Conservation (phyloP, 140 eudicot genomes). For the Anethum foeniculum region DNA sequence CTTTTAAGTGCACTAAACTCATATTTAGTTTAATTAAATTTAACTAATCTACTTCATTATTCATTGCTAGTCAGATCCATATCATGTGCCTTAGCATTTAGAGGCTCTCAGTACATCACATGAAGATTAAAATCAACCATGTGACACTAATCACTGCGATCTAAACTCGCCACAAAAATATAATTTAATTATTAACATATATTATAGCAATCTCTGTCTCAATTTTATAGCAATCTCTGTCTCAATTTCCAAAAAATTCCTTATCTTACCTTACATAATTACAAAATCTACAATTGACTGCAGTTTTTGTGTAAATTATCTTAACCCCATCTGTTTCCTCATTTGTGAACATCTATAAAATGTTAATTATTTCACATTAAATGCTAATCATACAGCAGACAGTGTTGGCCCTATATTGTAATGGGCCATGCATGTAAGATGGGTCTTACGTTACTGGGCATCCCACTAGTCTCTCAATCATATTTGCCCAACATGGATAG, state of each 20-base stretch:
- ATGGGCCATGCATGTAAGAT: slow-evolving; percentile 6
- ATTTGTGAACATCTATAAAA: not conserved
- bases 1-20: too few species aligned
- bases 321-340: not conserved
- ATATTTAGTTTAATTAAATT: too few species aligned
- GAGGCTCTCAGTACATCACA: not conserved
- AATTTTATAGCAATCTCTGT: not conserved
- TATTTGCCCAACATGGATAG: not conserved
- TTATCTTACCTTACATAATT: not conserved
- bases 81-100: not conserved
- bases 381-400: slow-evolving; percentile 12
- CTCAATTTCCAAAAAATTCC: slow-evolving; percentile 4
- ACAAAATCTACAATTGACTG: not conserved
- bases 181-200: too few species aligned
- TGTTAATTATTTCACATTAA: not conserved
- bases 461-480: not conserved
- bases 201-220: not conserved
- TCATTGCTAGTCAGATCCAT: not conserved
- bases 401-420: not conserved
- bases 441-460: slow-evolving; percentile 2
- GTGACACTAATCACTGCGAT: not conserved
- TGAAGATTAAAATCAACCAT: not conserved
- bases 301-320: not conserved
- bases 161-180: not conserved
- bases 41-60: not conserved